phyloP scores from a whole-genome alignment of 768 basidiomycete genomes.

The Amyloporia xantha region DNA sequence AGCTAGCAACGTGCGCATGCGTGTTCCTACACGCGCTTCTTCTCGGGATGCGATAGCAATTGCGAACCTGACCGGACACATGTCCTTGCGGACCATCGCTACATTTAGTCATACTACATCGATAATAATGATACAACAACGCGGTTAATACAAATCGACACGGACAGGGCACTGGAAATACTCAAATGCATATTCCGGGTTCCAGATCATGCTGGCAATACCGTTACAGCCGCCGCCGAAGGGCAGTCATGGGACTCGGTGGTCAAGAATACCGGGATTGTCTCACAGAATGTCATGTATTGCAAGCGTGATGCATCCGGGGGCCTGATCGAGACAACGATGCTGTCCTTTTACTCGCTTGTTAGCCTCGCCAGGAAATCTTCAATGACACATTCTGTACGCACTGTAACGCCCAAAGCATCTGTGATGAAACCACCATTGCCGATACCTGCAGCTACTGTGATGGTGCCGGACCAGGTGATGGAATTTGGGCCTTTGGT shows the following conservation, averaged over 20 bases:
- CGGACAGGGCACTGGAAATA: too few relatives aligned
- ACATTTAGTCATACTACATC: too few relatives aligned
- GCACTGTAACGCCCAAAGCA: slow-evolving; percentile 19
- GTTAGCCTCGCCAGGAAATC: not conserved
- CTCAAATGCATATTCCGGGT: too few relatives aligned
- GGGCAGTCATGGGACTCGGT: slow-evolving; percentile 16
- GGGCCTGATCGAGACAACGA: slow-evolving; percentile 18
- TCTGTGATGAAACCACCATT: slow-evolving; percentile 18
- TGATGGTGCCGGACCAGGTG: slow-evolving; percentile 22
- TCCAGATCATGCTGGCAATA: too few relatives aligned
- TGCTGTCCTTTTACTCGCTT: slow-evolving; percentile 14
- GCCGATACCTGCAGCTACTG: slow-evolving; percentile 8
- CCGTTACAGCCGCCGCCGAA: slow-evolving; percentile 8
- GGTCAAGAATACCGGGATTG: slow-evolving; percentile 19
- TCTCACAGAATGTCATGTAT: slow-evolving; percentile 15
- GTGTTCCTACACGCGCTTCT: too few relatives aligned
- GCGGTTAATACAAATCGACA: too few relatives aligned
- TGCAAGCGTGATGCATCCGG: slow-evolving; percentile 9
- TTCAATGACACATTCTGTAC: not conserved
- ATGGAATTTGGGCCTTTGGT: slow-evolving; percentile 10
- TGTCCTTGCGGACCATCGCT: too few relatives aligned
- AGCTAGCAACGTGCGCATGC: too few relatives aligned
- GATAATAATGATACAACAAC: too few relatives aligned
- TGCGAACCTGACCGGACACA: too few relatives aligned
- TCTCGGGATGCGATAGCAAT: too few relatives aligned